phyloP scores from a whole-genome alignment of 1,284 basidiomycete genomes.

The Rhizoctonia solani region DNA sequence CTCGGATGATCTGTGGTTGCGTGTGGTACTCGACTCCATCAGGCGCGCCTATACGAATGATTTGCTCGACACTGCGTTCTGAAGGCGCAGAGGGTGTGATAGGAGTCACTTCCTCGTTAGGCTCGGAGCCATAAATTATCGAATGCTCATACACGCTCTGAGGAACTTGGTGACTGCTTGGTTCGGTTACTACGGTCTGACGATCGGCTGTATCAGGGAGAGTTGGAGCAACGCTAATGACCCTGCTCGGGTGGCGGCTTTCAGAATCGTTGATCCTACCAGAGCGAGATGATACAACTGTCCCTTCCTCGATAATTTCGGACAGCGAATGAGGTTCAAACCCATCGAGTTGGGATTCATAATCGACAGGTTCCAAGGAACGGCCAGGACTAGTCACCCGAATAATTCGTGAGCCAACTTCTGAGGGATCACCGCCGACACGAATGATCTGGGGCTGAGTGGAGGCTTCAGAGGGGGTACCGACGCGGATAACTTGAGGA shows the following conservation, averaged over 20 bases:
- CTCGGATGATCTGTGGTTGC: slow-evolving; percentile 25
- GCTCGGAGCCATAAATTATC: not conserved
- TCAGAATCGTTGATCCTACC: not conserved
- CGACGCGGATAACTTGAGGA: not conserved
- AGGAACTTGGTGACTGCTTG: slow-evolving; percentile 1
- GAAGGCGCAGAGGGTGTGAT: not conserved
- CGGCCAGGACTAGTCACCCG: slow-evolving; percentile 9
- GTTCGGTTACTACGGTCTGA: not conserved
- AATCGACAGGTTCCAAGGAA: not conserved
- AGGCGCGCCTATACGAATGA: slow-evolving; percentile 26
- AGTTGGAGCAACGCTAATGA: slow-evolving; percentile 9
- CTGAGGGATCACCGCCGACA: not conserved
- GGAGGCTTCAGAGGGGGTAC: not conserved
- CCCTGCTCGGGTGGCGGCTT: not conserved
- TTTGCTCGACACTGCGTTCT: slow-evolving; percentile 15
- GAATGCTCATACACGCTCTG: slow-evolving; percentile 1
- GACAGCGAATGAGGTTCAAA: not conserved
- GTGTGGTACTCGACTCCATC: not conserved
- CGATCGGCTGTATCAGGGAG: not conserved
- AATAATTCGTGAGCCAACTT: not conserved
- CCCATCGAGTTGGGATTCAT: no score
- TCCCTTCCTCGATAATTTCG: slow-evolving; percentile 4
- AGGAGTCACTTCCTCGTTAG: not conserved
- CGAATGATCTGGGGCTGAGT: slow-evolving; percentile 29
- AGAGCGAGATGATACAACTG: no score